phyloP scores from a whole-genome alignment of 495 filamentous ascomycete species.

The Aspergillus haitiensis region DNA sequence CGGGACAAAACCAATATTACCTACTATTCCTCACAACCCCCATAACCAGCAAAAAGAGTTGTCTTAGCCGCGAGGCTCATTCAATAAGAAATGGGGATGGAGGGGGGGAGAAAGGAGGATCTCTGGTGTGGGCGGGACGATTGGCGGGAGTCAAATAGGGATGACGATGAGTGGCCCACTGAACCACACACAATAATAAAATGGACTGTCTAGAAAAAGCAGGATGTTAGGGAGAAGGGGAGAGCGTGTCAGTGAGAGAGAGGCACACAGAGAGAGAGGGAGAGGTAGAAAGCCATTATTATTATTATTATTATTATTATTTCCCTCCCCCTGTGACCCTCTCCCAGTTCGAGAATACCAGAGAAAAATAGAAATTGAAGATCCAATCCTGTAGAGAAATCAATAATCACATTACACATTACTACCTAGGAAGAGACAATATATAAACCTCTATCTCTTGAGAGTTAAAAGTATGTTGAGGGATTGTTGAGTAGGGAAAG shows the following conservation, averaged over 20 bases:
- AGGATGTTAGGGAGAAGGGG: conserved; percentile 23
- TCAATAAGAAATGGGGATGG: conserved; percentile 17
- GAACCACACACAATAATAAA: conserved; percentile 43
- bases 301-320: conserved; percentile 1
- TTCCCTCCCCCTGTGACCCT: conserved; percentile 3
- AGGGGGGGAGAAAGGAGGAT: conserved; percentile 7
- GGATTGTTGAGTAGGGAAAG: too few species aligned
- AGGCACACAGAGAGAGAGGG: background rate
- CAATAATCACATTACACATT: background rate
- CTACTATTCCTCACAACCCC: background rate
- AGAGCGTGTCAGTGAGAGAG: conserved; percentile 5
- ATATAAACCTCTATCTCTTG: background rate
- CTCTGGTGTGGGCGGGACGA: conserved; percentile 31
- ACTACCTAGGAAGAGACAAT: background rate
- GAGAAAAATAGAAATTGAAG: background rate
- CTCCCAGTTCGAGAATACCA: background rate
- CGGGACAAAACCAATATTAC: too few species aligned
- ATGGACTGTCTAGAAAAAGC: conserved; percentile 11
- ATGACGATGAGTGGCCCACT: conserved; percentile 49
- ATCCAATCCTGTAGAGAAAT: background rate
- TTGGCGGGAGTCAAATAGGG: conserved; percentile 45
- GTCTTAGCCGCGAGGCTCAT: conserved; percentile 24
- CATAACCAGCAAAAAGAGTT: background rate
- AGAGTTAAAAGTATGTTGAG: background rate
- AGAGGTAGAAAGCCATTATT: too few species aligned